A percentile compares a stretch with the other conserved stretches of the same genome.
Conservation (phyloP, 345 rosid species). For the Acer negundo region DNA sequence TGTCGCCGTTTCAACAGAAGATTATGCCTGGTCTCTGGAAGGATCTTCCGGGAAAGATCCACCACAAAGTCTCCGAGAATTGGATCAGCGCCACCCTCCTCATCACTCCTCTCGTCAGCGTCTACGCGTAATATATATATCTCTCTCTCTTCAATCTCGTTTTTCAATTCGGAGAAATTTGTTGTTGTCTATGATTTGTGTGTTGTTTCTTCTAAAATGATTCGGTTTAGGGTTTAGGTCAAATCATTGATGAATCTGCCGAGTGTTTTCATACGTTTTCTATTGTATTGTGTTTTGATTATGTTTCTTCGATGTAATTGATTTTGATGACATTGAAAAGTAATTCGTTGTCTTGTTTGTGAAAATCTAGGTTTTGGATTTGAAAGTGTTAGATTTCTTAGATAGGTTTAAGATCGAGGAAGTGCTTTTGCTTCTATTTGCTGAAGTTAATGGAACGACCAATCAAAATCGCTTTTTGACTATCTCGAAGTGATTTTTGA, state of each 20-base stretch:
- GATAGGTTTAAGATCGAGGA: background rate
- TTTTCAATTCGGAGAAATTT: background rate
- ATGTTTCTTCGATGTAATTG: background rate
- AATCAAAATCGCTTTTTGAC: background rate
- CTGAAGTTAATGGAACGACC: too few species aligned
- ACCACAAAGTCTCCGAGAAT: constrained; percentile 82
- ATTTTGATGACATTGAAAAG: background rate
- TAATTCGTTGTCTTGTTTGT: background rate
- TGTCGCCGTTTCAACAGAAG: constrained; percentile 88
- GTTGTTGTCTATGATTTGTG: background rate
- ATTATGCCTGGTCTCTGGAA: constrained; percentile 73
- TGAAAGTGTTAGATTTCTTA: background rate
- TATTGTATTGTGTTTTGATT: background rate
- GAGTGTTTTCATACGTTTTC: background rate
- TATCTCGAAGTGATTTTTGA: background rate
- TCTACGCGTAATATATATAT: constrained; percentile 45
- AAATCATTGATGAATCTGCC: background rate
- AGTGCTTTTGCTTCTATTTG: background rate
- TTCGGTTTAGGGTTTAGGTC: background rate
- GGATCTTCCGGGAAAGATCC: constrained; percentile 69
- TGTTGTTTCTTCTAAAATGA: background rate
- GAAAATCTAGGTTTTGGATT: constrained; percentile 1
- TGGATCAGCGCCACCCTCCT: constrained; percentile 82
- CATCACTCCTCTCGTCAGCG: constrained; percentile 62
- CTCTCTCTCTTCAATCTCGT: background rate